These are phyloP conservation scores for Euphorbia pulcherrima DNA, from an alignment of 345 rosid species.

Conservation along the genomic window DNA sequence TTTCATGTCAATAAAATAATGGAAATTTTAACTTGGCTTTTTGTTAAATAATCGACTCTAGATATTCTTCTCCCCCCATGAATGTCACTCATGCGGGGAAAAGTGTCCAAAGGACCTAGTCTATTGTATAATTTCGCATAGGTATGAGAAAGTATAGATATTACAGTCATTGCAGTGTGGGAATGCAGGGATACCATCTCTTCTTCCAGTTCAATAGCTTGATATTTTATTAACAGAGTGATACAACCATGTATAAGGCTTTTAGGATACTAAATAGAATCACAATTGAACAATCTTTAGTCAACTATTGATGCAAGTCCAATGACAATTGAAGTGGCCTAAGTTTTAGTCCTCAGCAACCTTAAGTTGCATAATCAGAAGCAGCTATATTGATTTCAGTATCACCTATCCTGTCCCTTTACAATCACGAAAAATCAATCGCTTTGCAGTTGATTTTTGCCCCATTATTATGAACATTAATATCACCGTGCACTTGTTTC, in stretches of 20 bases:
- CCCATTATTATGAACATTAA: slow-evolving; percentile 9
- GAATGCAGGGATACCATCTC: slow-evolving; percentile 92
- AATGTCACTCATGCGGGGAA: too few species aligned
- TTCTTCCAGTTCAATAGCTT: slow-evolving; percentile 89
- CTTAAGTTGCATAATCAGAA: neutral
- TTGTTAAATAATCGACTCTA: too few species aligned
- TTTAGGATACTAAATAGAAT: neutral
- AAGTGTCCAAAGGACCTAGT: too few species aligned
- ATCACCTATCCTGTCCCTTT: neutral
- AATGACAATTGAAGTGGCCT: neutral
- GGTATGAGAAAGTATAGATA: slow-evolving; percentile 54
- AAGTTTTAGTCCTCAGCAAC: neutral
- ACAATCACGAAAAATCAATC: slow-evolving; percentile 24
- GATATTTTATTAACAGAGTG: neutral
- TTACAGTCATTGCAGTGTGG: slow-evolving; percentile 77
- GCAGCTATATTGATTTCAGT: slow-evolving; percentile 3
- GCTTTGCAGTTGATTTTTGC: slow-evolving; percentile 36
- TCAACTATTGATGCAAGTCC: neutral
- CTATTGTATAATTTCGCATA: too few species aligned
- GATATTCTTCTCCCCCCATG: too few species aligned
- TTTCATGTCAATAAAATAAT: too few species aligned
- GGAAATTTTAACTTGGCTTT: too few species aligned
- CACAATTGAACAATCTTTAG: neutral
- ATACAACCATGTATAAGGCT: neutral
- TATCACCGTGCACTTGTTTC: slow-evolving; percentile 18